Evolutionary conservation across 1,284 basidiomycete genomes (phyloP).

Genomic region (Rhodotorula sp.): DNA sequence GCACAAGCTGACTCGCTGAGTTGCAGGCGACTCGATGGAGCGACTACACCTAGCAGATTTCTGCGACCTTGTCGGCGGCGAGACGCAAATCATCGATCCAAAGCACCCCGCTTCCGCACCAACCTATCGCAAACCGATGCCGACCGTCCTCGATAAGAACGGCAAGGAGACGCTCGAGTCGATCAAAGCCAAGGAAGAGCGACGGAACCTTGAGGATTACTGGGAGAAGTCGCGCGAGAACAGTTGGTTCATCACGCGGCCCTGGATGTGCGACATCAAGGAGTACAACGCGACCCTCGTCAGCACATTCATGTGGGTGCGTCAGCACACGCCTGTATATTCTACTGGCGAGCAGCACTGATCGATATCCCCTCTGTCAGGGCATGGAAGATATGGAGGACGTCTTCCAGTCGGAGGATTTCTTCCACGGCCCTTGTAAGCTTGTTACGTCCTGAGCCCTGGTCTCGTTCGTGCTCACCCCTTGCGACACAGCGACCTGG

Average conservation of each 20-base stretch:
- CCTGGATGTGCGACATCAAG: constrained; percentile 32
- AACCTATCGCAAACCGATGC: constrained; percentile 30
- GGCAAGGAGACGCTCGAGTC: constrained; percentile 30
- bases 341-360: not conserved
- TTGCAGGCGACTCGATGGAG: constrained; percentile 43
- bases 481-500: constrained; percentile 18
- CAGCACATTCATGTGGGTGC: constrained; percentile 34
- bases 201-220: constrained; percentile 16
- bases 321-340: not conserved
- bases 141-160: constrained; percentile 16
- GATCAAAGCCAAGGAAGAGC: constrained; percentile 15
- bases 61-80: constrained; percentile 37
- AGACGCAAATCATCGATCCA: constrained; percentile 28
- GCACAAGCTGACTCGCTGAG: not conserved
- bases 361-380: not conserved
- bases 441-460: too few species aligned
- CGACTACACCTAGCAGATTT: constrained; percentile 38
- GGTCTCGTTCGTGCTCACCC: not conserved
- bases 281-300: constrained; percentile 36
- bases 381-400: constrained; percentile 39
- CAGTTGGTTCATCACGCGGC: constrained; percentile 34
- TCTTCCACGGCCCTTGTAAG: constrained; percentile 37
- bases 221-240: constrained; percentile 27
- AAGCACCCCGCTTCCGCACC: constrained; percentile 32
- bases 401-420: constrained; percentile 28